These are phyloP conservation scores for Ascodesmis nigricans DNA, from an alignment of 495 filamentous ascomycete species.

Conservation along the genomic window DNA sequence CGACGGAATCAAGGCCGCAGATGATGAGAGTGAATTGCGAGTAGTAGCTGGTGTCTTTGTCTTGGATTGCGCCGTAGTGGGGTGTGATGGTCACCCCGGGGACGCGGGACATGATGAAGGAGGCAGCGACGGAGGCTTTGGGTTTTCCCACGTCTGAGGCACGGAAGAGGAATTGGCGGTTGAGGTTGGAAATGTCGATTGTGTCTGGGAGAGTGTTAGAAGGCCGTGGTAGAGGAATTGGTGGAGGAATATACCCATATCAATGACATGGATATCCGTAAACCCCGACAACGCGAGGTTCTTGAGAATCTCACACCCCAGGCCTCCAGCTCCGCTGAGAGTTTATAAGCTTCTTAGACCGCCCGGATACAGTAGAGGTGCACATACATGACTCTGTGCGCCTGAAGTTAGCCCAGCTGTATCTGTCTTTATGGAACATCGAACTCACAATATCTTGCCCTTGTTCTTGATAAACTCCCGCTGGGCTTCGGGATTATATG, in stretches of 20 bases:
- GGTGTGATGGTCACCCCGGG: constrained; percentile 82
- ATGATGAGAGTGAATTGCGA: constrained; percentile 89
- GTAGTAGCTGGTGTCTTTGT: constrained; percentile 93
- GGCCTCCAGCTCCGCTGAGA: constrained; percentile 70
- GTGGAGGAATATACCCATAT: constrained; percentile 49
- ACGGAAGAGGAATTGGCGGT: constrained; percentile 94
- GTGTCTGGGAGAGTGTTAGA: constrained; percentile 38
- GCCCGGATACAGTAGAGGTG: neutral
- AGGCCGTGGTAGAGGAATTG: constrained; percentile 4
- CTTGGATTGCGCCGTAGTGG: constrained; percentile 84
- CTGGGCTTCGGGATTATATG: too few relatives aligned
- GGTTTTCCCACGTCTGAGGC: constrained; percentile 75
- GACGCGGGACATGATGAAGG: constrained; percentile 71
- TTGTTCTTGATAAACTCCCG: too few relatives aligned
- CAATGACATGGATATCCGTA: constrained; percentile 93
- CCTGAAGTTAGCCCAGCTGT: too few relatives aligned
- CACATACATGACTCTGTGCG: constrained; percentile 30
- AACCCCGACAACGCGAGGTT: constrained; percentile 89
- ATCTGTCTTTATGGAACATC: neutral
- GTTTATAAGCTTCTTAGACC: constrained; percentile 13
- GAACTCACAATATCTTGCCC: too few relatives aligned
- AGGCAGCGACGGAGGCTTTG: constrained; percentile 83
- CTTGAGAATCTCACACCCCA: constrained; percentile 95
- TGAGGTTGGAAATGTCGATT: constrained; percentile 95
- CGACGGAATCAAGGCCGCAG: constrained; percentile 94